phyloP scores from a whole-genome alignment of 805 yeast genomes.

The Ogataea trehaloabstinens region DNA sequence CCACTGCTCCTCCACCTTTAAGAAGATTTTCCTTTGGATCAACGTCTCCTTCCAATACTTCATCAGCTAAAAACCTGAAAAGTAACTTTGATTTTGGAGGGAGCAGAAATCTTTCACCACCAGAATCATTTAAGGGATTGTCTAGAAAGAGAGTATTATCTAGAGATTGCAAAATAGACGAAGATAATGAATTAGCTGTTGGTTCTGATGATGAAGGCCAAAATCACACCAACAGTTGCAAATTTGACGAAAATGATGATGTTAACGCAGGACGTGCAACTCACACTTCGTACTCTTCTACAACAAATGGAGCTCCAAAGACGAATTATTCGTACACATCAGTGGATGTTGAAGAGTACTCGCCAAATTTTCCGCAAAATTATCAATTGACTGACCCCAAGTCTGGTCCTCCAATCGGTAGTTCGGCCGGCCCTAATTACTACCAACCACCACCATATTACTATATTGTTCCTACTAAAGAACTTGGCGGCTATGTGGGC shows the following conservation, averaged over 20 bases:
- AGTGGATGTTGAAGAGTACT: conserved; percentile 24
- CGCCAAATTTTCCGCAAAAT: conserved; percentile 12
- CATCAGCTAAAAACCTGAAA: conserved; percentile 13
- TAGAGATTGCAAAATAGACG: conserved; percentile 10
- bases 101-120: conserved; percentile 3
- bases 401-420: conserved; percentile 10
- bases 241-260: conserved; percentile 21
- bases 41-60: conserved; percentile 12
- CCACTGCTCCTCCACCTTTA: conserved; percentile 13
- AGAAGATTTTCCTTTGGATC: conserved; percentile 19
- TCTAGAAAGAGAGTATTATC: conserved; percentile 7
- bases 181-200: conserved; percentile 7
- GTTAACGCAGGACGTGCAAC: conserved; percentile 22
- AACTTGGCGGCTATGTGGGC: conserved; percentile 18
- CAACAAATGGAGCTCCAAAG: conserved; percentile 26
- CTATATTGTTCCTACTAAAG: conserved; percentile 30
- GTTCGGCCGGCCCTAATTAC: conserved; percentile 16
- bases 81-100: conserved; percentile 16
- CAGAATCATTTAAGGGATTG: conserved; percentile 5
- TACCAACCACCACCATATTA: conserved; percentile 26
- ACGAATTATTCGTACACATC: conserved; percentile 29
- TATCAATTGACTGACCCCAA: conserved; percentile 10
- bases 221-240: conserved; percentile 5
- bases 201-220: conserved; percentile 18
- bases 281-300: conserved; percentile 25